Evolutionary conservation across 208 protist species (phyloP), one percentile per base, ranked within the genome.

Genomic region (Leishmania lainsoni): DNA sequence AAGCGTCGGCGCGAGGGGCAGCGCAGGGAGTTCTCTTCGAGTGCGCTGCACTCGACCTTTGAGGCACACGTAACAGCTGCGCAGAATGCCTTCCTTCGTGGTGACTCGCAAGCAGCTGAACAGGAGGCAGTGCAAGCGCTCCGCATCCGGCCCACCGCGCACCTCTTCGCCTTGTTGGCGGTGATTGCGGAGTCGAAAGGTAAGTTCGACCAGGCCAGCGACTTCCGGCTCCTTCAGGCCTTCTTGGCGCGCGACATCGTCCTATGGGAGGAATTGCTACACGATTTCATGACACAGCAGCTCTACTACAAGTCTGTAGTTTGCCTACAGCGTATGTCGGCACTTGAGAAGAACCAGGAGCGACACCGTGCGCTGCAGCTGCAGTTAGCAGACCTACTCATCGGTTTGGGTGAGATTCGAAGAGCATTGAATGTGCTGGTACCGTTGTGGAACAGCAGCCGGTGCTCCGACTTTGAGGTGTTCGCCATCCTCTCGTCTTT

Each of bases 271-370:
- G 90, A 96, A 80, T 83, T 98, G 61, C 81, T 97, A 54, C 90
- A 96, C 84, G 93, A 98, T 39, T 98, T 94, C 76, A 85, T 98
- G 61, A 86, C 84, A 32, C 83, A 96, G 79, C 89, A 95, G 81
- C 76, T 92, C 16, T 98, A 91, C 86, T 96, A 96, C 86, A 95
- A 96, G 76, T 91, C 95, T 35, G 91, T 93, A 16, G 92, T 98
- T 49, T 98, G 95, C 77, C 81, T 98, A 39, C 91, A 94, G 78
- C 87, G 95, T 70, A 84, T 98, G 78, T 92, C 91, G 20, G 86
- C 87, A 12, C 84, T 98, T 17, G 93, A 97, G 74, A 86, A 80
- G 75, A 86, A 95, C 78, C 81, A 75, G 29, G 84, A 45, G 22
- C 91, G 92, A 1, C 92, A 94, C 78, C 92, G 95, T 49, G 87